phyloP scores from a whole-genome alignment of 1,284 basidiomycete species.

The Coniophora puteana region DNA sequence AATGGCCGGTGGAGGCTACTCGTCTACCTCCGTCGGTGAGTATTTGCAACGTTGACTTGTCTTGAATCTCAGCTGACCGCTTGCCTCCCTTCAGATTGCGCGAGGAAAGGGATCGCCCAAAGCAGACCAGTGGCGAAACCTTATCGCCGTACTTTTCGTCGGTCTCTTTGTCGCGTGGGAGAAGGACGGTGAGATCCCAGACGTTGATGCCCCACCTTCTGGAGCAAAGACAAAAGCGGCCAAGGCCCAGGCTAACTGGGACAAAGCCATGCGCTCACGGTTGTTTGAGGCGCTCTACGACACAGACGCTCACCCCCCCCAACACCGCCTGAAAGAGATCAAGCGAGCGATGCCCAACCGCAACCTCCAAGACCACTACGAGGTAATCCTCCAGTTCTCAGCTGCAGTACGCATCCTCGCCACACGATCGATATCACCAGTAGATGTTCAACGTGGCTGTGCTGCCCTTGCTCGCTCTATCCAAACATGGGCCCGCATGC shows the following conservation, averaged over 20 bases:
- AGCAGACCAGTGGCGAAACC: slow-evolving; percentile 23
- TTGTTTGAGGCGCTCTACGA: too few relatives aligned
- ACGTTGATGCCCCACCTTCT: slow-evolving; percentile 16
- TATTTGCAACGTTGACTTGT: too few relatives aligned
- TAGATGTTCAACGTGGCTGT: slow-evolving; percentile 16
- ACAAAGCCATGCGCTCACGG: slow-evolving; percentile 11
- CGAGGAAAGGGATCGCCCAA: slow-evolving; percentile 17
- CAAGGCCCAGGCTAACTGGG: slow-evolving; percentile 4
- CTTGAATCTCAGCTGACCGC: background rate
- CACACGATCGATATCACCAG: slow-evolving; percentile 15
- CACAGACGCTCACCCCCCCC: too few relatives aligned
- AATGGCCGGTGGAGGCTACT: slow-evolving; percentile 19
- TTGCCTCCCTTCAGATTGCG: slow-evolving; percentile 12
- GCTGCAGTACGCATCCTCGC: slow-evolving; percentile 19
- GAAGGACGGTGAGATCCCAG: slow-evolving; percentile 20
- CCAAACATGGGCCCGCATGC: slow-evolving; percentile 21
- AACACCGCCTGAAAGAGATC: too few relatives aligned
- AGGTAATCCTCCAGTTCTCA: slow-evolving; percentile 14
- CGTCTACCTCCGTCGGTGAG: slow-evolving; percentile 13
- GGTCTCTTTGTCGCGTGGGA: slow-evolving; percentile 19
- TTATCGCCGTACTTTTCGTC: slow-evolving; percentile 13
- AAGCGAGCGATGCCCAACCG: slow-evolving; percentile 15
- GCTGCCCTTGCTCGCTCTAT: slow-evolving; percentile 8
- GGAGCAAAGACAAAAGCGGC: slow-evolving; percentile 13
- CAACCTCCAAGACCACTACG: too few relatives aligned